Base-by-base conservation (phyloP, 345 rosid species). In the Pugionium cornutum region DNA sequence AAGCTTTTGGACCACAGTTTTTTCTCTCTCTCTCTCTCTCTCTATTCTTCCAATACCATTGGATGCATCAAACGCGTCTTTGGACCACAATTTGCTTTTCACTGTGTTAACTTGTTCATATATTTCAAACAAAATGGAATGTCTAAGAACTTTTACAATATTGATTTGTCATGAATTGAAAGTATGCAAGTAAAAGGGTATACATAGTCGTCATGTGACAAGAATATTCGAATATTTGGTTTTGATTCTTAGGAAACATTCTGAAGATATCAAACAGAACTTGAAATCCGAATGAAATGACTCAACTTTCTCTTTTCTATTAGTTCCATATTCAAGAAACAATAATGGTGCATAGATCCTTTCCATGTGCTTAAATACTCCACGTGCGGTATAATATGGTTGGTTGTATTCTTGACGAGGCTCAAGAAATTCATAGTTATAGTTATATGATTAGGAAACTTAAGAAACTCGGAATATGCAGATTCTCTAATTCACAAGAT, bases 71-170 rank as follows among this genome's bases (percentile, higher is more conserved):
- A 71, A 63, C 39, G 58, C 52, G n/a, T 48, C 51, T 54, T 54
- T 55, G 70, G 76, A 64, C 76, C 76, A 72, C 60, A 35, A 25
- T 10, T 64, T 58, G 29, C 26, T 55, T 63, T 55, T 71, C 58
- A 63, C 64, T 63, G 58, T 58, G 58, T 11, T 55, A 40, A 4
- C 28, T 63, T 62, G 44, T 54, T 62, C 49, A 40, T 70, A 51
- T 7, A 63, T 43, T 18, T 18, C 29, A 35, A 53, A 62, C 9
- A 61, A 25, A 41, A 40, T 55, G 33, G 11, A 62, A 63, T 70
- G 69, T 70, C 56, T 62, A 9, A 9, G 3, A 31, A 53, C 53
- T 0, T 11, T 69, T 61, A 46, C 44, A 28, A 29, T 10, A 1
- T 53, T 66, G 9, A 3, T 32, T 51, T 51, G 7, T 59, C 29